Evolutionary conservation across 306 rosid genomes (phyloP), one percentile per base, ranked within the genome.

Genomic region (Cicer arietinum): DNA sequence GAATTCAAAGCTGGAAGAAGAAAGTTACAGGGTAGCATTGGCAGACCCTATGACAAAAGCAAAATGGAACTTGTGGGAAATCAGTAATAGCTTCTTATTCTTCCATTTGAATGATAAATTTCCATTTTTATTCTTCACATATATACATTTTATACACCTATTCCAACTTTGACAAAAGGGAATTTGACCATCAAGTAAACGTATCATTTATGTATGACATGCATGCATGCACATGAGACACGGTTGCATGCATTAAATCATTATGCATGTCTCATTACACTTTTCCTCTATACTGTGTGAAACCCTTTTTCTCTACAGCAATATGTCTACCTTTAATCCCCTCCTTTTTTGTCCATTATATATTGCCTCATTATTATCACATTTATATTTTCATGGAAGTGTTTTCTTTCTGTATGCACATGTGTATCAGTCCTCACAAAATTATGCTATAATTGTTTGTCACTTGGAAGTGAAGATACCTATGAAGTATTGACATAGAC

Each of bases 1-100:
- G 61, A 73, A 56, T 67, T 42, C 53, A 51, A 61, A 81, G 85
- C 80, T 79, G 74, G 6, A 53, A 80, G 63, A 80, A 74, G 81
- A 72, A 73, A 57, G 56, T 44, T 61, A 65, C 44, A 67, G 73
- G 17, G 73, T 14, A 39, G 60, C 74, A 76, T 65, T 54, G 25
- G 20, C 61, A 80, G 82, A 20, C 46, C 22, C 73, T 37, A 67
- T 74, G 76, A 68, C 79, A 75, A 77, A 78, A 78, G 43, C 42
- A 81, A 75, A 40, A 45, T 47, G 60, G 41, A 78, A 78, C 69
- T 75, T 62, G 65, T 13, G 71, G 53, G 64, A 66, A 60, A 60
- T 10, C 11, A 60, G 10, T 7, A 12, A 7, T 62, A 68, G 77
- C 84, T 69, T 84, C 71, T 75, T 71, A 63, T 76, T 77, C 76